phyloP scores from a whole-genome alignment of 23 red algal genomes.

The Gracilaria vermiculophylla region DNA sequence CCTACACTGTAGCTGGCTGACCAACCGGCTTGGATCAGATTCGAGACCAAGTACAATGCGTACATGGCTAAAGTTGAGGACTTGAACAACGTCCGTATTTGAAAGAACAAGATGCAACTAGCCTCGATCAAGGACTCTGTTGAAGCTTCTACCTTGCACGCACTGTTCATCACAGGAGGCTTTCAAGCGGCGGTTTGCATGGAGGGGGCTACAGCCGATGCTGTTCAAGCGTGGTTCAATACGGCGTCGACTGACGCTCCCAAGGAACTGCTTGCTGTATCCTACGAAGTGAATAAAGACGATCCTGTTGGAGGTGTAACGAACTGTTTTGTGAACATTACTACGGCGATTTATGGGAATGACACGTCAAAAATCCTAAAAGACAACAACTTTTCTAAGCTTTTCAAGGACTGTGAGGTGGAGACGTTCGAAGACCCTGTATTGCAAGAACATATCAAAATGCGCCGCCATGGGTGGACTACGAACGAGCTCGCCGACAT shows the following conservation, averaged over 20 bases:
- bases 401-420: background rate
- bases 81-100: background rate
- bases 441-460: background rate
- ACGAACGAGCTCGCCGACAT: background rate
- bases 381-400: background rate
- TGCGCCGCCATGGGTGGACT: background rate
- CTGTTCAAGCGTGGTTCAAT: constrained; percentile 31
- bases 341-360: constrained; percentile 7
- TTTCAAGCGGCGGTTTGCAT: background rate
- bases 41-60: background rate
- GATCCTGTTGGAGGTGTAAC: background rate
- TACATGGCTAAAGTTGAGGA: background rate
- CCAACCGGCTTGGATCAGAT: too few relatives aligned
- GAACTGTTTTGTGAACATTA: constrained; percentile 25
- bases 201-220: constrained; percentile 2
- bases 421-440: background rate
- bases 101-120: background rate
- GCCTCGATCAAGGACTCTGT: constrained; percentile 1
- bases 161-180: background rate
- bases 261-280: background rate
- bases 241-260: background rate
- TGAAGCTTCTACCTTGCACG: background rate
- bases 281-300: background rate
- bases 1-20: too few relatives aligned
- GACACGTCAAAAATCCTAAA: constrained; percentile 22